A percentile compares a stretch with the other conserved stretches of the same genome.
Conservation (phyloP, 2,329 filamentous ascomycete genomes). For the Aspergillus japonicus region DNA sequence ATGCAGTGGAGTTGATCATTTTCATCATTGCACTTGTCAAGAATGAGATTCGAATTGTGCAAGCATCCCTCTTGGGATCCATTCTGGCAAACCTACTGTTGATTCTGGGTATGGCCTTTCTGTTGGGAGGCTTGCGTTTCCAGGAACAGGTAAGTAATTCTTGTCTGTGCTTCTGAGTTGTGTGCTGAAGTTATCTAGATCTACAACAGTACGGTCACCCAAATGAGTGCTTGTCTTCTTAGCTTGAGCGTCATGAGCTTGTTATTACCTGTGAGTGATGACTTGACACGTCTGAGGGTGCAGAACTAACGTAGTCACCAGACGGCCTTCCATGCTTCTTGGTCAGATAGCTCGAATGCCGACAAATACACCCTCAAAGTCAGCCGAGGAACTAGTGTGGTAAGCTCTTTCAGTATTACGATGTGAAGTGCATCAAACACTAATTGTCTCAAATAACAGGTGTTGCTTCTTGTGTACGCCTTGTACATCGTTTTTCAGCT, state of each 20-base stretch:
- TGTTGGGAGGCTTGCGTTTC: constrained; percentile 80
- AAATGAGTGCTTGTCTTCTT: constrained; percentile 92
- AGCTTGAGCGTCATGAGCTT: constrained; percentile 89
- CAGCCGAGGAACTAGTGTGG: constrained; percentile 84
- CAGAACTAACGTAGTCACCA: constrained; percentile 30
- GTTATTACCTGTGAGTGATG: constrained; percentile 67
- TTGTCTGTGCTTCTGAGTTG: neutral
- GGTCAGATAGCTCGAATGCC: constrained; percentile 61
- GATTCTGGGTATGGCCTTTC: constrained; percentile 88
- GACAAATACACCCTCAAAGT: constrained; percentile 75
- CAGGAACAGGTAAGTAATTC: constrained; percentile 68
- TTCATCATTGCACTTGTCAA: constrained; percentile 75
- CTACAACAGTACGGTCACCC: constrained; percentile 92
- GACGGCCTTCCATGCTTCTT: constrained; percentile 91
- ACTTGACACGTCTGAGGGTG: too few species aligned
- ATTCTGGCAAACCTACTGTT: constrained; percentile 85
- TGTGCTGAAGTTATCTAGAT: constrained; percentile 51
- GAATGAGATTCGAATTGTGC: constrained; percentile 85
- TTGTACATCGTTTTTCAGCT: constrained; percentile 87
- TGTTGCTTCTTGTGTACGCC: constrained; percentile 76
- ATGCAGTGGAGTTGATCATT: constrained; percentile 77
- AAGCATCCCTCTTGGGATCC: constrained; percentile 84
- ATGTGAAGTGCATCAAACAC: too few species aligned
- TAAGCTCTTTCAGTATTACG: constrained; percentile 42
- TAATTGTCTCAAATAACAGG: constrained; percentile 39